Evolutionary conservation across 208 protist genomes (phyloP), one percentile per base, ranked within the genome.

Genomic region (Kentomonas sorsogonicus): DNA sequence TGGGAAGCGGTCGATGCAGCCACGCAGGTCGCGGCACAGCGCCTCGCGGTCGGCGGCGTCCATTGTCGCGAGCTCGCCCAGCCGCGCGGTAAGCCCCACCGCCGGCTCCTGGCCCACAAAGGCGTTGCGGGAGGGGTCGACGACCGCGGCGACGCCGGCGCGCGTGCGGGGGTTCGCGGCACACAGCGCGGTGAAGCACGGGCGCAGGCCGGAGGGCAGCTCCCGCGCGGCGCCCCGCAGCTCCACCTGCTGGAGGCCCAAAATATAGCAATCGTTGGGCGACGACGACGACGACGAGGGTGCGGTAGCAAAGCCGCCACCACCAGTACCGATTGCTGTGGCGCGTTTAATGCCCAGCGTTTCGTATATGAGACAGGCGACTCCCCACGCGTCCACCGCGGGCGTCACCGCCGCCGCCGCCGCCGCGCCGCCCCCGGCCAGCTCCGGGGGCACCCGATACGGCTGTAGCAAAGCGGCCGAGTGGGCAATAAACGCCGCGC

Each of bases 91-190:
- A 16, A 96, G 76, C 30, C 62, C 72, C 31, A 90, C 26, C 18
- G 93, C 65, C 13, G 89, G n/a, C n/a, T n/a, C n/a, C n/a, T n/a
- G n/a, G 41, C 81, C 66, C 34, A 93, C 86, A 58, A 81, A 89
- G 15, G 72, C 39, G 69, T 63, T 84, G 30, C 65, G 61, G 55
- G 62, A 79, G 22, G 26, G 70, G 13, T 72, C 64, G 22, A 88
- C 43, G 63, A 92, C 89, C 0, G 45, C 46, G 15, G 53, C 55
- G 7, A 91, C 63, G 25, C 68, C 60, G 29, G 72, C 65, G 39
- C 82, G 62, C 45, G 71, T 58, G 53, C 72, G 70, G 23, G 75
- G 67, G 61, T 85, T 86, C 5, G 66, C 53, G 3, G 54, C 61
- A 16, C 64, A 71, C 36, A 95, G 79, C 22, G 45, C 53, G 38